A percentile compares a stretch with the other conserved stretches of the same genome.
phyloP scores from a whole-genome alignment of 2,329 filamentous ascomycete species.

The Penicillium sumatraense region DNA sequence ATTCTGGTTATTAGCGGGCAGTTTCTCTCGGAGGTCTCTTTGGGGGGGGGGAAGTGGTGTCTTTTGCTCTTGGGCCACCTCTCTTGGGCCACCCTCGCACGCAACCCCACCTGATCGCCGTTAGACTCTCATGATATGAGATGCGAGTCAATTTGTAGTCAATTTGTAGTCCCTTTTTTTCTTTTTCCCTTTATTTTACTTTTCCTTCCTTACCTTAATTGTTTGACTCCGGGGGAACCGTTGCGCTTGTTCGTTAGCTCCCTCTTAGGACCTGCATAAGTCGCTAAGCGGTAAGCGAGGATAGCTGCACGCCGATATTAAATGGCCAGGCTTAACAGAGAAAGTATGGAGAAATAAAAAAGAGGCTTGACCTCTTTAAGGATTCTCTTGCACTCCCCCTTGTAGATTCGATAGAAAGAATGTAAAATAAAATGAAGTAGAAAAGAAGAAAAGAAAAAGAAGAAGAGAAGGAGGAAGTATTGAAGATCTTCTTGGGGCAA shows the following conservation, averaged over 20 bases:
- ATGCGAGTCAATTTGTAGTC: not conserved
- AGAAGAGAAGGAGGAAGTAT: not conserved
- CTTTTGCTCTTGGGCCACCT: not conserved
- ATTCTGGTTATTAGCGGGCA: conserved; percentile 1
- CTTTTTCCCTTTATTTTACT: not conserved
- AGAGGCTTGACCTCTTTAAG: not conserved
- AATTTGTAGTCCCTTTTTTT: not conserved
- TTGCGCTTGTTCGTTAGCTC: not conserved
- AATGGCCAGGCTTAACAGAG: not conserved
- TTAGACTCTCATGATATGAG: conserved; percentile 18
- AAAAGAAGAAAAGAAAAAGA: not conserved
- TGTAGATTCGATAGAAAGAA: too few relatives aligned
- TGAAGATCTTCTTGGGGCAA: not conserved
- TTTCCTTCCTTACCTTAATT: not conserved
- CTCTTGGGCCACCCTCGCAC: not conserved
- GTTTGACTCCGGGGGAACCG: not conserved
- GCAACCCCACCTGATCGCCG: conserved; percentile 1
- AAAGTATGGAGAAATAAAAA: not conserved
- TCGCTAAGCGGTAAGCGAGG: conserved; percentile 7
- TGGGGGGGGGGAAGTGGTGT: too few relatives aligned
- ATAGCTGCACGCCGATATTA: conserved; percentile 1
- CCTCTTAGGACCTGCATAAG: conserved; percentile 13
- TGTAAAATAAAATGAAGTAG: not conserved
- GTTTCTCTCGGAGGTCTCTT: not conserved
- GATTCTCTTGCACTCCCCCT: not conserved